phyloP scores from a whole-genome alignment of 345 rosid species.

The Trapa bicornis region DNA sequence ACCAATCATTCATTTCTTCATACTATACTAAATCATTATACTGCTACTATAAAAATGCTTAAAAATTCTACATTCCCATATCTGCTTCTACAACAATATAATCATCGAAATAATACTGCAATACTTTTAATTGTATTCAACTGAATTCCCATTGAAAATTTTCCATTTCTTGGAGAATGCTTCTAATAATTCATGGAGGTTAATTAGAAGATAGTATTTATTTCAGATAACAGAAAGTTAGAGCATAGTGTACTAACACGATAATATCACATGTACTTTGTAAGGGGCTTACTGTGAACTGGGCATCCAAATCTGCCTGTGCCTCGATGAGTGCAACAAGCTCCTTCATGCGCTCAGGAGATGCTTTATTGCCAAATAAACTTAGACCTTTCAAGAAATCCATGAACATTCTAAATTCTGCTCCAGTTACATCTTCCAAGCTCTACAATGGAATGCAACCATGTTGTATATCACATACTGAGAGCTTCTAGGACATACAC shows the following conservation, averaged over 20 bases:
- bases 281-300: constrained; percentile 54
- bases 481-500: background rate
- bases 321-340: constrained; percentile 82
- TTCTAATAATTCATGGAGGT: background rate
- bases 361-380: constrained; percentile 92
- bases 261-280: background rate
- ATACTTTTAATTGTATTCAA: background rate
- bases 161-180: background rate
- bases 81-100: background rate
- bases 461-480: background rate
- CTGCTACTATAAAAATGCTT: background rate
- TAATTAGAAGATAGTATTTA: background rate
- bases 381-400: constrained; percentile 82
- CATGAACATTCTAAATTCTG: constrained; percentile 96
- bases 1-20: background rate
- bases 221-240: background rate
- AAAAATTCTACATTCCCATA: background rate
- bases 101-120: background rate
- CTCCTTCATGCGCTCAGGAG: constrained; percentile 87
- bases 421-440: constrained; percentile 91
- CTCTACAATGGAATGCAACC: constrained; percentile 37
- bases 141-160: background rate
- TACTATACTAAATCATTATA: background rate
- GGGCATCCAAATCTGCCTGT: constrained; percentile 92
- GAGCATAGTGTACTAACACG: background rate